Evolutionary conservation across 192 early-diverging fungal genomes (phyloP).

Genomic region (Thoreauomyces humboldtii): DNA sequence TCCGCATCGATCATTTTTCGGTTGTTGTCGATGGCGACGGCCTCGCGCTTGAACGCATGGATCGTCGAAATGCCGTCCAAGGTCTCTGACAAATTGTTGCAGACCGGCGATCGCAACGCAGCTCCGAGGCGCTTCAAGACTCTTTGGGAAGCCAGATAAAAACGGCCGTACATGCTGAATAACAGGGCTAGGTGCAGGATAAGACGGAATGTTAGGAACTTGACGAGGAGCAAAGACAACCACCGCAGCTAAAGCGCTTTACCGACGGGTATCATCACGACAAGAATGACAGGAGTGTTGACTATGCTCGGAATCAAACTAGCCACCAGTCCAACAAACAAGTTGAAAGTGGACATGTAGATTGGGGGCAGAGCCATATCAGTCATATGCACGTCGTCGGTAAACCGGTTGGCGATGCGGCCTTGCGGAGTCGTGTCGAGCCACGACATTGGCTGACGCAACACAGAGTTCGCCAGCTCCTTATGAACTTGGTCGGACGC

Average conservation of each 20-base stretch:
- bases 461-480: slow-evolving; percentile 39
- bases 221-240: too few relatives aligned
- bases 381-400: slow-evolving; percentile 61
- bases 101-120: slow-evolving; percentile 40
- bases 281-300: neutral
- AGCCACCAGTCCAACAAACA: neutral
- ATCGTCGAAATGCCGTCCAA: slow-evolving; percentile 80
- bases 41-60: slow-evolving; percentile 73
- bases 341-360: neutral
- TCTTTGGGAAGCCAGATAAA: neutral
- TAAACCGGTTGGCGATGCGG: slow-evolving; percentile 57
- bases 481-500: slow-evolving; percentile 64
- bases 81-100: slow-evolving; percentile 73
- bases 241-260: neutral
- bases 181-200: neutral
- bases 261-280: neutral
- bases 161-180: neutral
- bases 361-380: slow-evolving; percentile 61
- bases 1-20: slow-evolving; percentile 65
- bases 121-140: slow-evolving; percentile 4
- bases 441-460: slow-evolving; percentile 65
- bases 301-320: neutral
- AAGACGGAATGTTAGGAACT: too few relatives aligned
- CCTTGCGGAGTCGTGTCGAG: slow-evolving; percentile 68
- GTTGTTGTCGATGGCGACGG: slow-evolving; percentile 68